Conservation (phyloP, 345 rosid species). For the Cochlearia excelsa region DNA sequence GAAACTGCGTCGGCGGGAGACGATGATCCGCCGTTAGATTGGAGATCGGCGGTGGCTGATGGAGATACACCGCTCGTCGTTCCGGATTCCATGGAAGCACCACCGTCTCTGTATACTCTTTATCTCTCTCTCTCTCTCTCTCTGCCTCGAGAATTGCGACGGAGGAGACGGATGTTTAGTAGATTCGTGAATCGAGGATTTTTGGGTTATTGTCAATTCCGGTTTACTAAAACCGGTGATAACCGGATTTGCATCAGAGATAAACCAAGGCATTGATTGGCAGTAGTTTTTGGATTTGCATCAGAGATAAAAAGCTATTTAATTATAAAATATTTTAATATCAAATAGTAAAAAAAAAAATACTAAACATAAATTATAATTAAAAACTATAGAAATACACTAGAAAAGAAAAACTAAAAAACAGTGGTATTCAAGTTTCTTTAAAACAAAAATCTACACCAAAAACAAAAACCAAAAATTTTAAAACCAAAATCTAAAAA, state of each 20-base stretch:
- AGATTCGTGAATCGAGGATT: conserved; percentile 16
- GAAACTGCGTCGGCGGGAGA: conserved; percentile 45
- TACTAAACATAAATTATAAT: too few species aligned
- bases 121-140: neutral
- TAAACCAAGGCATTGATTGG: too few species aligned
- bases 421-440: too few species aligned
- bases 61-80: conserved; percentile 35
- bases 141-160: conserved; percentile 17
- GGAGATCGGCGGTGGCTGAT: conserved; percentile 33
- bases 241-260: too few species aligned
- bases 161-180: conserved; percentile 32
- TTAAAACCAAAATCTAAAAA: too few species aligned
- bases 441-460: too few species aligned
- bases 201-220: conserved; percentile 7
- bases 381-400: too few species aligned
- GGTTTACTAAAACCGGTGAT: conserved; percentile 5
- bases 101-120: neutral
- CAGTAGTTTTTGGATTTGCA: neutral
- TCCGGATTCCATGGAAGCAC: conserved; percentile 39
- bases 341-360: too few species aligned
- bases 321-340: too few species aligned
- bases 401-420: too few species aligned
- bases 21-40: conserved; percentile 38
- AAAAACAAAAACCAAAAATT: too few species aligned
- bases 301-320: neutral